Conservation (phyloP, 2,329 filamentous ascomycete species). For the Cadophora luteo-olivacea region DNA sequence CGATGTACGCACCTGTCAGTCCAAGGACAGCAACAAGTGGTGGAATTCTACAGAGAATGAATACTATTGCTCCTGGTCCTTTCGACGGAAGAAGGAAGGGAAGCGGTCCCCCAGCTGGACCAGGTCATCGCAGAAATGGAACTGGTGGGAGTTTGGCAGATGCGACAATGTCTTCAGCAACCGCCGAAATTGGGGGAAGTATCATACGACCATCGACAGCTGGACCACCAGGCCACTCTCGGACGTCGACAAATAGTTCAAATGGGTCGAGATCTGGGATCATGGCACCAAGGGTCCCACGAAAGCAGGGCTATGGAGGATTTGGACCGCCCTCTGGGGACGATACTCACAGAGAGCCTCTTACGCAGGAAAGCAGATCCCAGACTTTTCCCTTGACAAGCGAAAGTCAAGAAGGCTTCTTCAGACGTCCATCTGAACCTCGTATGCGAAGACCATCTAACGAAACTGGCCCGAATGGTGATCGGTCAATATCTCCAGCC, state of each 20-base stretch:
- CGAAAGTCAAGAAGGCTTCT: slow-evolving; percentile 30
- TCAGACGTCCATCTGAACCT: slow-evolving; percentile 36
- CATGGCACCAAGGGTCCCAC: slow-evolving; percentile 37
- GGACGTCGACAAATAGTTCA: slow-evolving; percentile 37
- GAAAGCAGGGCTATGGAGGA: slow-evolving; percentile 63
- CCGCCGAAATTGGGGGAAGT: slow-evolving; percentile 22
- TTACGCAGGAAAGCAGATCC: slow-evolving; percentile 44
- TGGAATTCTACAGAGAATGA: slow-evolving; percentile 65
- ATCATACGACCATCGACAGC: slow-evolving; percentile 35
- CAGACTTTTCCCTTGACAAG: slow-evolving; percentile 43
- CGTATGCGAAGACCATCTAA: slow-evolving; percentile 34
- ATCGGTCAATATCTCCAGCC: slow-evolving; percentile 25
- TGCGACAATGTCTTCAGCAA: slow-evolving; percentile 24
- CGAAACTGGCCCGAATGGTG: slow-evolving; percentile 5
- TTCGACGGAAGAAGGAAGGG: slow-evolving; percentile 57
- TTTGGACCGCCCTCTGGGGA: slow-evolving; percentile 56
- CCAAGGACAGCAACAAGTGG: slow-evolving; percentile 51
- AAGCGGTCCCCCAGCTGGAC: slow-evolving; percentile 33
- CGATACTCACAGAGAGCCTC: slow-evolving; percentile 48
- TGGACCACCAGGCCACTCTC: slow-evolving; percentile 35
- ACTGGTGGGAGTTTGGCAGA: slow-evolving; percentile 35
- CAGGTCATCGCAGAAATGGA: slow-evolving; percentile 41
- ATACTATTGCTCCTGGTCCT: slow-evolving; percentile 70
- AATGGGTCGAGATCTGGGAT: slow-evolving; percentile 33
- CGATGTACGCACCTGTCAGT: slow-evolving; percentile 55